These are phyloP conservation scores for Lichtheimia hyalospora DNA, from an alignment of 371 early-diverging fungal genomes.

Conservation along the genomic window DNA sequence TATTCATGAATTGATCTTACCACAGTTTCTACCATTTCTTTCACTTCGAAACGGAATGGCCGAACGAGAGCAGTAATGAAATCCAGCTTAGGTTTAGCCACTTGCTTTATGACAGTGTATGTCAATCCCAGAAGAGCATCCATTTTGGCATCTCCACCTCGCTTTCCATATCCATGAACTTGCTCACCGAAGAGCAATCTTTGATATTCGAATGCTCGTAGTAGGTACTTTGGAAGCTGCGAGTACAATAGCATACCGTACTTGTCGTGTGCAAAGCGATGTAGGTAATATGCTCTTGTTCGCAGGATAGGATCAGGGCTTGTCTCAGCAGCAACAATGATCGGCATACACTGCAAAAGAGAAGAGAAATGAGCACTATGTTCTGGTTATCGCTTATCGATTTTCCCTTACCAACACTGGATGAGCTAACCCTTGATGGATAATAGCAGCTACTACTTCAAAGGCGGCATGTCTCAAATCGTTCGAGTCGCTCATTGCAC, in stretches of 20 bases:
- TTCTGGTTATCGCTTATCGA: neutral
- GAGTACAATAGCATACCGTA: slow-evolving; percentile 80
- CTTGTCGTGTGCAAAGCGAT: slow-evolving; percentile 76
- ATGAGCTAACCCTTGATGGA: slow-evolving; percentile 87
- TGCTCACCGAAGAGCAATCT: slow-evolving; percentile 30
- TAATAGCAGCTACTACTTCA: slow-evolving; percentile 72
- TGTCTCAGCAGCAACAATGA: slow-evolving; percentile 82
- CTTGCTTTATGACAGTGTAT: slow-evolving; percentile 69
- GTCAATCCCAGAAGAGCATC: slow-evolving; percentile 66
- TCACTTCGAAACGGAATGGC: slow-evolving; percentile 62
- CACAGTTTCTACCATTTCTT: slow-evolving; percentile 16
- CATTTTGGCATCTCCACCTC: slow-evolving; percentile 50
- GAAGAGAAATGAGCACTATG: neutral
- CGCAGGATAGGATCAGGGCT: slow-evolving; percentile 62
- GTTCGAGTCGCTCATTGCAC: slow-evolving; percentile 52
- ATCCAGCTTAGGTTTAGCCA: slow-evolving; percentile 68
- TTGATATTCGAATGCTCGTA: slow-evolving; percentile 56
- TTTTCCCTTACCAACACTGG: slow-evolving; percentile 65
- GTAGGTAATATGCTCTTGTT: slow-evolving; percentile 69
- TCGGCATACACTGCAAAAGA: slow-evolving; percentile 69
- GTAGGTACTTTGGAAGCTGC: slow-evolving; percentile 4
- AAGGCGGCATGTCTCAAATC: slow-evolving; percentile 66
- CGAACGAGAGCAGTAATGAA: slow-evolving; percentile 71
- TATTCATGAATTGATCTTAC: neutral
- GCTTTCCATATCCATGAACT: slow-evolving; percentile 42